Percentiles rank a stretch among this genome's conserved stretches.
Evolutionary conservation across 208 protist species (phyloP).

Genomic region (Wallacemonas rigidus): DNA sequence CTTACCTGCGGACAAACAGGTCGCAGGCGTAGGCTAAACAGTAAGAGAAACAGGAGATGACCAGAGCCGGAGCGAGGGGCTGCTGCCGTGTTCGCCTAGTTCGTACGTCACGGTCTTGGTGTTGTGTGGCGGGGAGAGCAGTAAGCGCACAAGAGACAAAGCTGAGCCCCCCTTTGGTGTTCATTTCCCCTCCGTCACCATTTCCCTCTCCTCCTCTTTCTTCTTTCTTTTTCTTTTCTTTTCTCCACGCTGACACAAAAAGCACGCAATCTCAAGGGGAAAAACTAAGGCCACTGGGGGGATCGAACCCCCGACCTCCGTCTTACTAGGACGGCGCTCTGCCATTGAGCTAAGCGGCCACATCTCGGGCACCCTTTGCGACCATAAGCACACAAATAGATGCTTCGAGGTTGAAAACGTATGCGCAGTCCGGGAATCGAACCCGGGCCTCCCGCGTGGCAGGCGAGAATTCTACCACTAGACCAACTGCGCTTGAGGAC

Average conservation of each 20-base stretch:
- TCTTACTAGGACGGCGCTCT: slow-evolving; percentile 93
- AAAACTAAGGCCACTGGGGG: slow-evolving; percentile 85
- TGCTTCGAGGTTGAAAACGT: slow-evolving; percentile 33
- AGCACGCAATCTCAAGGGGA: background rate
- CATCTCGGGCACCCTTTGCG: background rate
- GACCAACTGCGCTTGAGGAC: slow-evolving; percentile 83
- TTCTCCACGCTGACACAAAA: background rate
- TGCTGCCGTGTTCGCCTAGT: too few relatives aligned
- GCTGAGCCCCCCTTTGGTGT: too few relatives aligned
- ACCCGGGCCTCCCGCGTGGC: slow-evolving; percentile 93
- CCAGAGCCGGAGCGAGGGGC: too few relatives aligned
- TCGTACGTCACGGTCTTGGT: too few relatives aligned
- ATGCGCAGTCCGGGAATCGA: slow-evolving; percentile 93
- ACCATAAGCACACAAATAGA: background rate
- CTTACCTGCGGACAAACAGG: too few relatives aligned
- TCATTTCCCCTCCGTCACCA: background rate
- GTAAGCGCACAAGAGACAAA: too few relatives aligned
- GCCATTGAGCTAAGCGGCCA: slow-evolving; percentile 92
- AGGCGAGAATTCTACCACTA: slow-evolving; percentile 94
- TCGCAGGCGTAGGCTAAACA: too few relatives aligned
- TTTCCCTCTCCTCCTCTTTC: background rate
- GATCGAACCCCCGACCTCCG: slow-evolving; percentile 93
- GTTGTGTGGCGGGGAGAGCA: too few relatives aligned
- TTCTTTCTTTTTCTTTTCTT: slow-evolving; percentile 5
- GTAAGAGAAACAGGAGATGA: too few relatives aligned